Conservation (phyloP, 2,329 filamentous ascomycete species). For the Fusarium redolens region DNA sequence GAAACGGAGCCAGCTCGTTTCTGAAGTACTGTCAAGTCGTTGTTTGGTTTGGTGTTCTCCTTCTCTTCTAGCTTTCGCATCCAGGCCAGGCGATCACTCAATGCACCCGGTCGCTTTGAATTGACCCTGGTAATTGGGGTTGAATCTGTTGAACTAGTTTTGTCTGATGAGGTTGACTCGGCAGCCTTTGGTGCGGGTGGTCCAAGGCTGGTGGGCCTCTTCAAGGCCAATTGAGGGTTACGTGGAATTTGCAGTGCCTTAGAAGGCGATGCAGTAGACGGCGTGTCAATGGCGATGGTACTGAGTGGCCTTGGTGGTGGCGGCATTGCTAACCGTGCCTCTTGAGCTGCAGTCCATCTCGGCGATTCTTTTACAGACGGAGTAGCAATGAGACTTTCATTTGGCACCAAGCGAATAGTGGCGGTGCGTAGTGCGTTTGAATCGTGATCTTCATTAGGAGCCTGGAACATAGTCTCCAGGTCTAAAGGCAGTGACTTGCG, state of each 20-base stretch:
- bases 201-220: not conserved
- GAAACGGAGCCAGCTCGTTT: slow-evolving; percentile 26
- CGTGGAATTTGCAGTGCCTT: not conserved
- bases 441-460: not conserved
- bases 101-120: slow-evolving; percentile 14
- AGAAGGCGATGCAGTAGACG: not conserved
- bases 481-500: slow-evolving; percentile 26
- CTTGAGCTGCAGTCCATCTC: not conserved
- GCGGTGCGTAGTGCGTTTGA: not conserved
- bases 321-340: slow-evolving; percentile 2
- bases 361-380: slow-evolving; percentile 2
- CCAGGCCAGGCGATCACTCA: slow-evolving; percentile 18
- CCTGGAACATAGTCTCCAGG: slow-evolving; percentile 9
- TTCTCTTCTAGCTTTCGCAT: slow-evolving; percentile 24
- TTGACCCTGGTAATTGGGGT: not conserved
- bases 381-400: not conserved
- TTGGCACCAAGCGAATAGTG: not conserved
- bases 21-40: not conserved
- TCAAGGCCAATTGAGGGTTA: not conserved
- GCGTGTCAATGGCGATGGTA: not conserved
- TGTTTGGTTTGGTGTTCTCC: slow-evolving; percentile 1
- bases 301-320: not conserved
- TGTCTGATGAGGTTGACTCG: not conserved
- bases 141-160: not conserved
- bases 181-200: not conserved